Conservation (phyloP, 306 rosid species). For the Datisca glomerata region DNA sequence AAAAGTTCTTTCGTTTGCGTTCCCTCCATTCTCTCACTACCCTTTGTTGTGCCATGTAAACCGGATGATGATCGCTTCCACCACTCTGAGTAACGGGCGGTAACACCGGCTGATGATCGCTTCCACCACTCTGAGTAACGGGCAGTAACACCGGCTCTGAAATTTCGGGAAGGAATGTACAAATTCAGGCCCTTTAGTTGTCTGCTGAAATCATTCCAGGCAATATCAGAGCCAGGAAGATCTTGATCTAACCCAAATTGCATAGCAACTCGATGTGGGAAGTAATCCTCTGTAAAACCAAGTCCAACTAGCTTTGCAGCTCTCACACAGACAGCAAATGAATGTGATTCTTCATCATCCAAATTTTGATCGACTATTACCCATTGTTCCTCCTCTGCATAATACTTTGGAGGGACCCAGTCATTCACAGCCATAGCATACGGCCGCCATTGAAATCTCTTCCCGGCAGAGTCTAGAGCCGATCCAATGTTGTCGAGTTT, state of each 20-base stretch:
- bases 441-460: conserved; percentile 35
- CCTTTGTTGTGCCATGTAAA: no score
- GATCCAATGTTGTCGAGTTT: conserved; percentile 21
- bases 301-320: conserved; percentile 33
- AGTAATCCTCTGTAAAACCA: conserved; percentile 21
- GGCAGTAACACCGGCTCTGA: conserved; percentile 23
- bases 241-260: conserved; percentile 63
- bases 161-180: conserved; percentile 23
- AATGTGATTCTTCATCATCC: conserved; percentile 7
- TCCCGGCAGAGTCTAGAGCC: conserved; percentile 17
- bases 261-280: conserved; percentile 44
- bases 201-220: neutral
- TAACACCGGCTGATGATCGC: conserved; percentile 7
- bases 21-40: no score
- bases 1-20: no score
- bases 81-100: conserved; percentile 13
- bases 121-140: conserved; percentile 13
- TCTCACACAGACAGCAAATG: conserved; percentile 27
- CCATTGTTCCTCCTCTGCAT: conserved; percentile 18
- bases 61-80: conserved; percentile 1
- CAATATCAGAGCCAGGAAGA: conserved; percentile 17
- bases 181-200: conserved; percentile 7
- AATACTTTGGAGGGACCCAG: conserved; percentile 10
- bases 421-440: conserved; percentile 21
- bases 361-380: conserved; percentile 7